Percentiles rank a stretch among this genome's conserved stretches.
These are phyloP conservation scores for barrel medic (Medicago truncatula) DNA, from an alignment of 306 rosid genomes.

Conservation along the genomic window DNA sequence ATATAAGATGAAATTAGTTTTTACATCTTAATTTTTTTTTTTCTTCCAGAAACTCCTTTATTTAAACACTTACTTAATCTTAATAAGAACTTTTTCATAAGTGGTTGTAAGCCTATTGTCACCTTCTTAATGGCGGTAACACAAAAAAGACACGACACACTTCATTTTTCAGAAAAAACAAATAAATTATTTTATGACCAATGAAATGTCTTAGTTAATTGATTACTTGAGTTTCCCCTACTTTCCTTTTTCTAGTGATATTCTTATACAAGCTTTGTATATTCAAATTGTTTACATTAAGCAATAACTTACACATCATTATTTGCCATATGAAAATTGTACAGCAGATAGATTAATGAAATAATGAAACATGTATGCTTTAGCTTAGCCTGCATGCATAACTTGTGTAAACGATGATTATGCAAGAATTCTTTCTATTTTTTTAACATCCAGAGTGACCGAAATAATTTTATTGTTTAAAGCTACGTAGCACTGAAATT, in stretches of 20 bases:
- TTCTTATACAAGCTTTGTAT: background rate
- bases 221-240: background rate
- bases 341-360: slow-evolving; percentile 6
- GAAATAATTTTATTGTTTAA: no score
- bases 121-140: no score
- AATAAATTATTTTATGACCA: background rate
- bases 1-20: no score
- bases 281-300: slow-evolving; percentile 3
- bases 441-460: no score
- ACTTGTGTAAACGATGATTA: background rate
- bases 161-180: slow-evolving; percentile 15
- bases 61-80: background rate
- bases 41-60: background rate
- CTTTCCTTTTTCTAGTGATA: background rate
- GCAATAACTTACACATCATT: background rate
- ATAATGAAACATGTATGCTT: slow-evolving; percentile 8
- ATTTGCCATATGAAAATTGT: background rate
- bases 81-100: background rate
- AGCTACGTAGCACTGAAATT: no score
- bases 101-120: background rate
- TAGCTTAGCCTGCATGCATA: background rate
- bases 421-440: no score
- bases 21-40: background rate
- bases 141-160: background rate
- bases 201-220: slow-evolving; percentile 5